phyloP scores from a whole-genome alignment of 352 stramenopile genomes.

The Pythium vanterpoolii region DNA sequence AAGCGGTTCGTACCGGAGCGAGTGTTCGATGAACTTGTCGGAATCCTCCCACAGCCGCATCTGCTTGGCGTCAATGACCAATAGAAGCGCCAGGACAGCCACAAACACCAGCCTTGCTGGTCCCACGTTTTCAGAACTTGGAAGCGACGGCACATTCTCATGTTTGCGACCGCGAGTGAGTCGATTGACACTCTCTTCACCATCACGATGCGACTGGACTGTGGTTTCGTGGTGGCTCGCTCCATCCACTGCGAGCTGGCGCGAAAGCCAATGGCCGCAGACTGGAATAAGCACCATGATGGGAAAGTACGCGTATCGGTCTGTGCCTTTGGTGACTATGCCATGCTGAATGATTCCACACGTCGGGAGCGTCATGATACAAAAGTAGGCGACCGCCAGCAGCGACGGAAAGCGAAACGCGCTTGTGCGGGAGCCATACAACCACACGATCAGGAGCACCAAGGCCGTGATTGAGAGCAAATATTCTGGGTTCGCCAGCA shows the following conservation, averaged over 20 bases:
- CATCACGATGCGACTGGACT: background rate
- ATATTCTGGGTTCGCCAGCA: constrained; percentile 30
- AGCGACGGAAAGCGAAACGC: constrained; percentile 8
- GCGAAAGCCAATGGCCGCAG: constrained; percentile 18
- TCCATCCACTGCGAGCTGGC: constrained; percentile 11
- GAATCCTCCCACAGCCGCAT: constrained; percentile 25
- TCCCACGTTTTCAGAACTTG: background rate
- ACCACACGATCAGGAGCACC: constrained; percentile 7
- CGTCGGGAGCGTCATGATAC: constrained; percentile 50
- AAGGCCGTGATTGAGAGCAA: constrained; percentile 28
- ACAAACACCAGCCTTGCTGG: background rate
- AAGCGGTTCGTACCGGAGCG: constrained; percentile 4
- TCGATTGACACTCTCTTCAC: background rate
- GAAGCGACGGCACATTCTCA: background rate
- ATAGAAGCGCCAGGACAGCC: background rate
- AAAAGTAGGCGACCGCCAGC: constrained; percentile 35
- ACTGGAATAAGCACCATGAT: constrained; percentile 41
- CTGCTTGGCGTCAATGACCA: constrained; percentile 10
- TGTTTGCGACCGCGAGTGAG: background rate
- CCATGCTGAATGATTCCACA: constrained; percentile 70
- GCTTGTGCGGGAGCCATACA: background rate
- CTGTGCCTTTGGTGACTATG: constrained; percentile 42
- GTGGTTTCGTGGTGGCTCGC: background rate
- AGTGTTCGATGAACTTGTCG: constrained; percentile 8
- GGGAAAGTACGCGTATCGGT: constrained; percentile 72